Base-by-base conservation (phyloP, 176 grass and related monocot genomes). In the Elymus sibiricus region DNA sequence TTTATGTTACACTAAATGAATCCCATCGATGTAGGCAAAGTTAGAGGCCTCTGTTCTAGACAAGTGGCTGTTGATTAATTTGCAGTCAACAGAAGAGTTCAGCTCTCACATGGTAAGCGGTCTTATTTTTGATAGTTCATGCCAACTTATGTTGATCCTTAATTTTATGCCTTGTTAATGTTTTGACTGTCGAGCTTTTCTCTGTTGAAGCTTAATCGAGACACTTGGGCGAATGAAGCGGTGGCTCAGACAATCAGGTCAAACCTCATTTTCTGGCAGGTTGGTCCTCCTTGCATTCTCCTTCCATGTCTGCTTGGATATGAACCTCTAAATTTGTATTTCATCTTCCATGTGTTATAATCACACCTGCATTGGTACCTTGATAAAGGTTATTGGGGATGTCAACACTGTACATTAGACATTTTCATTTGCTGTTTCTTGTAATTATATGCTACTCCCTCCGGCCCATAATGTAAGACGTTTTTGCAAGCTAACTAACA, bases 251-350 rank as follows among this genome's bases (percentile, higher is more conserved):
- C 94, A 80, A 94, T 99, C 84, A 88, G 82, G 38, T 92, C 97
- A 61, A 99, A 96, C 84, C 96, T 99, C 73, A 94, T 99, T 79
- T 99, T 99, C 90, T 99, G 97, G 97, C 97, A 99, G 97, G 97
- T 99, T 79, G 53, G 79, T 87, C 29, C 10, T 79, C 19, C 21
- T 14, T 76, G 31, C 14, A 27, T 35, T 68, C 15, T 66, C 40
- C 16, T 84, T 80, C 11, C 11, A 46, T 79, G 32, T 47, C 37
- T 19, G 49, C 16, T 26, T 9, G 15, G 14, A 17, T 76, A 25
- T 76, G 46, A 43, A 39, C 77, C 51, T 74, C 56, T 37, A 26
- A 22, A 67, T 67, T 78, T 22, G 1, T 2, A 26, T 56, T 42
- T 80, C 21, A 27, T 76, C 7, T 65, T 65, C 5, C 39, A 9